A percentile compares a stretch with the other conserved stretches of the same genome.
Conservation (phyloP, 805 yeast species). For the Nakazawaea molendinolei region DNA sequence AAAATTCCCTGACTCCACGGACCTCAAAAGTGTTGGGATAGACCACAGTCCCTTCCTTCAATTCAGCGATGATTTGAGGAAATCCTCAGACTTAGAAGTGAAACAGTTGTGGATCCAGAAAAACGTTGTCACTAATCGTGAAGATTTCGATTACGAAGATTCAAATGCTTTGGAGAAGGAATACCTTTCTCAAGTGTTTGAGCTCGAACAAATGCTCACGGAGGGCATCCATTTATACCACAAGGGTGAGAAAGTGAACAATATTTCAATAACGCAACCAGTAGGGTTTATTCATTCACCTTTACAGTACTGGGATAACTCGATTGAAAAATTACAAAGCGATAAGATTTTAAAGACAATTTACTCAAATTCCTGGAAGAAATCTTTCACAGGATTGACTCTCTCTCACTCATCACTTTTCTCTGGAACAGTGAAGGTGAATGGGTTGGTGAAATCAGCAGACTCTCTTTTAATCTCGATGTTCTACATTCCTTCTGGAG, state of each 20-base stretch:
- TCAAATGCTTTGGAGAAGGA: constrained; percentile 28
- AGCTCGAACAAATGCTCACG: constrained; percentile 27
- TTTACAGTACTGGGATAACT: constrained; percentile 35
- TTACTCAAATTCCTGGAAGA: constrained; percentile 21
- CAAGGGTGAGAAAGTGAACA: neutral
- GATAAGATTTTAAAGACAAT: constrained; percentile 36
- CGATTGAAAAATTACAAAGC: constrained; percentile 17
- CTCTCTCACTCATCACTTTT: constrained; percentile 24
- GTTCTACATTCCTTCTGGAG: constrained; percentile 18
- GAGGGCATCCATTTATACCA: constrained; percentile 16
- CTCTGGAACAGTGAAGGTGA: constrained; percentile 32
- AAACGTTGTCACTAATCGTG: constrained; percentile 17
- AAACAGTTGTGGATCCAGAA: constrained; percentile 30
- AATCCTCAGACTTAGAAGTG: constrained; percentile 18
- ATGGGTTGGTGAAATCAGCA: constrained; percentile 37
- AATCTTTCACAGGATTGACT: constrained; percentile 19
- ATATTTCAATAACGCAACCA: neutral
- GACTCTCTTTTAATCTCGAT: constrained; percentile 30
- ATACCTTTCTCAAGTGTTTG: constrained; percentile 27
- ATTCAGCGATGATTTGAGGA: constrained; percentile 9
- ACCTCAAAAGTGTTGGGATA: constrained; percentile 13
- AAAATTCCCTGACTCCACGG: constrained; percentile 13
- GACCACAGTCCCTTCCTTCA: constrained; percentile 7
- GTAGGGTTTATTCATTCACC: constrained; percentile 31
- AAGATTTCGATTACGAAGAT: constrained; percentile 6